Evolutionary conservation across 495 filamentous ascomycete species (phyloP).

Genomic region (Aspergillus biplanus): DNA sequence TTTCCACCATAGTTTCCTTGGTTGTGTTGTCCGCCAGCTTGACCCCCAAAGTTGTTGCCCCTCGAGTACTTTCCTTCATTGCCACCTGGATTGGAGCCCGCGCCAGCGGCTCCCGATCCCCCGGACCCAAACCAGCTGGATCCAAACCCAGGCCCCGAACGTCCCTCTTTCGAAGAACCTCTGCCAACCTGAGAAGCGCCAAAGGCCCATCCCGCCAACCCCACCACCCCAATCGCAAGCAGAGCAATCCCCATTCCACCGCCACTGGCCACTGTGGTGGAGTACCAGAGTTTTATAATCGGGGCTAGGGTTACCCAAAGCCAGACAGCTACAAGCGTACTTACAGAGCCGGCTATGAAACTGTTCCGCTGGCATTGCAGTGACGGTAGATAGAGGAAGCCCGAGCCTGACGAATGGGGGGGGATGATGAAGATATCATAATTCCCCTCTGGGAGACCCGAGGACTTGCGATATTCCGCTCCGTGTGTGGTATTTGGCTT

Average conservation of each 20-base stretch:
- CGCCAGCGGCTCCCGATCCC: constrained; percentile 29
- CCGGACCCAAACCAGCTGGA: constrained; percentile 33
- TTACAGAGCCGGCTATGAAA: constrained; percentile 82
- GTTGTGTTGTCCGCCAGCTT: constrained; percentile 24
- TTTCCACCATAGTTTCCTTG: constrained; percentile 29
- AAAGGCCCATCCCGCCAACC: constrained; percentile 73
- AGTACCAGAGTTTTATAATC: constrained; percentile 68
- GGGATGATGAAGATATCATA: constrained; percentile 99
- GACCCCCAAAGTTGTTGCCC: constrained; percentile 16
- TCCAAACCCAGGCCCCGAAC: constrained; percentile 13
- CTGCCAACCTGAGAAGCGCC: constrained; percentile 65
- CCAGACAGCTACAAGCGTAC: constrained; percentile 68
- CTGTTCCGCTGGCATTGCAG: constrained; percentile 84
- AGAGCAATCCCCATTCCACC: constrained; percentile 64
- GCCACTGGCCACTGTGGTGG: constrained; percentile 61
- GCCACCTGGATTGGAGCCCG: constrained; percentile 17
- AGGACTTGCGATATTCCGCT: constrained; percentile 49
- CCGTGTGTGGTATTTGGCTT: constrained; percentile 59
- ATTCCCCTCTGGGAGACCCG: constrained; percentile 75
- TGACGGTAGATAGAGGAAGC: constrained; percentile 93
- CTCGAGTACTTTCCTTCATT: constrained; percentile 20
- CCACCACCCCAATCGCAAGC: constrained; percentile 71
- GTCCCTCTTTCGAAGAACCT: constrained; percentile 18
- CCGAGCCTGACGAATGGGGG: constrained; percentile 85
- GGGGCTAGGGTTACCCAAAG: constrained; percentile 72